Conservation (phyloP, 2,329 filamentous ascomycete species). For the Ophiostoma quercus region DNA sequence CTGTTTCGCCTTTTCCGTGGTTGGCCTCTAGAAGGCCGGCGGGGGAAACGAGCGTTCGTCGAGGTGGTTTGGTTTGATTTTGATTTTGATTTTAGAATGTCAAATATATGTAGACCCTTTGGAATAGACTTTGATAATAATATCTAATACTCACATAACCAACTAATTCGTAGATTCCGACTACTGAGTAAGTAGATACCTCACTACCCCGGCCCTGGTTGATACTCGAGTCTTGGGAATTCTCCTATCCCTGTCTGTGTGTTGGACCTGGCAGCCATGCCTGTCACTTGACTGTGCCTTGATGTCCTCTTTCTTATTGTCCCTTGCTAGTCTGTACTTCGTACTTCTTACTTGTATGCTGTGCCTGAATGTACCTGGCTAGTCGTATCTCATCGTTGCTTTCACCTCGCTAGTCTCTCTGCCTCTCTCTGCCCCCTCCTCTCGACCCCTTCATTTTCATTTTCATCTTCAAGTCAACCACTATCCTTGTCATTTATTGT, state of each 20-base stretch:
- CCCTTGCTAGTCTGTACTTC: background rate
- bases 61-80: background rate
- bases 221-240: background rate
- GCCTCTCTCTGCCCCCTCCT: background rate
- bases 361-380: slow-evolving; percentile 1
- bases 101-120: no score
- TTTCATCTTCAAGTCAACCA: background rate
- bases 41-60: background rate
- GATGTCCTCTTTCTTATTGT: background rate
- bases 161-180: no score
- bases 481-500: no score
- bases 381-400: background rate
- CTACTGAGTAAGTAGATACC: no score
- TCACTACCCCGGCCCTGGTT: background rate
- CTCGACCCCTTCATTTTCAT: background rate
- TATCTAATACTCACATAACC: background rate
- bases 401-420: background rate
- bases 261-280: background rate
- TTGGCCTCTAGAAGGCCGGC: background rate
- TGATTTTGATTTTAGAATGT: no score
- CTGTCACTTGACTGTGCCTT: background rate
- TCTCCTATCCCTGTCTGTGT: slow-evolving; percentile 8
- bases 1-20: slow-evolving; percentile 1
- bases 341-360: background rate
- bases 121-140: no score